Evolutionary conservation across 106 monocot species (phyloP), one percentile per base, ranked within the genome.

Genomic region (Vanilla planifolia): DNA sequence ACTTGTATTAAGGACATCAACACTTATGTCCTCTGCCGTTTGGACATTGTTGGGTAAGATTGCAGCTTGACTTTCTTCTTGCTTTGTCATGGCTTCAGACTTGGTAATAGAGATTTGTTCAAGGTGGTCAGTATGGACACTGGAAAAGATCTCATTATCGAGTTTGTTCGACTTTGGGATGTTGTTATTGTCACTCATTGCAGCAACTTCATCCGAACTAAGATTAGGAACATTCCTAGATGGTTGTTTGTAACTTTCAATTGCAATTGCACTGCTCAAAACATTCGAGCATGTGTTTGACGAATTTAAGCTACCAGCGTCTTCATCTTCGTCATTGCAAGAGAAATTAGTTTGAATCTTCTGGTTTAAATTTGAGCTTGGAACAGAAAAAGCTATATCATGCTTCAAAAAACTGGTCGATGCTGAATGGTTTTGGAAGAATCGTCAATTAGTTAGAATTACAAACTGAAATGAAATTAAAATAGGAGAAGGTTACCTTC

Each of bases 401-500:
- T 50, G 62, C 41, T 42, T 34, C 33, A 53, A 43, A 41, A 63
- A 34, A 22, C 24, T 65, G 36, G 34, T 33, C n/a, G 48, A 10
- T 25, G n/a, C n/a, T 6, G 63, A 50, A 0, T 13, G 10, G 14
- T 53, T 25, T 53, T 53, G 35, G 51, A 10, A 20, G 15, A n/a
- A 16, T 17, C 29, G 14, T 9, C 16, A 32, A 15, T 32, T 0
- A 4, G 20, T 35, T 57, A 6, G 15, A 36, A 15, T 0, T 8
- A 34, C 19, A 57, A 3, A 20, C 21, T 57, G 33, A 35, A 57
- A 8, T 60, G 17, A 60, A 47, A 19, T 32, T 13, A 0, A 34
- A 27, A 22, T 13, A 17, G 59, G 17, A 57, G 14, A 34, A 6
- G 14, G 34, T 17, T 28, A 57, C 57, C 57, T 34, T 35, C 19